These are phyloP conservation scores for Vickermania ingenoplastis DNA, from an alignment of 208 protist genomes.

Conservation along the genomic window DNA sequence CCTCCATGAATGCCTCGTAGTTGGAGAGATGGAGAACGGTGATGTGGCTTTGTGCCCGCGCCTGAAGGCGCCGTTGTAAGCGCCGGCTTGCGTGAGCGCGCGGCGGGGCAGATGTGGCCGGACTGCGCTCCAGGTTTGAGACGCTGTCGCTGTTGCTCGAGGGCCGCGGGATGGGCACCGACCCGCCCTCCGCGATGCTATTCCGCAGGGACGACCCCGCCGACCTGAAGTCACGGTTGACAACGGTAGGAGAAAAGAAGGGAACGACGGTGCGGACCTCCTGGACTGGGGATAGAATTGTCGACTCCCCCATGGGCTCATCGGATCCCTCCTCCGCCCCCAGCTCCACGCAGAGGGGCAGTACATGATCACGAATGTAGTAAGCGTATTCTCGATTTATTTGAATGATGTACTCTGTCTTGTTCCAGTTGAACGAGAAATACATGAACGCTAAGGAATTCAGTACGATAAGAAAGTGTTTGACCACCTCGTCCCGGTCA, in stretches of 20 bases:
- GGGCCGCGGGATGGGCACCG: neutral
- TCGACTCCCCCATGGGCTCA: slow-evolving; percentile 33
- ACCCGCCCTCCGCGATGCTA: neutral
- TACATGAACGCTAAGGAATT: slow-evolving; percentile 77
- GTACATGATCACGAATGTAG: slow-evolving; percentile 53
- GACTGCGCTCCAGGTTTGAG: neutral
- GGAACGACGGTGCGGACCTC: neutral
- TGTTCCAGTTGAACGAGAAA: slow-evolving; percentile 86
- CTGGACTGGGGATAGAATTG: slow-evolving; percentile 9
- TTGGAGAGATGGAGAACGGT: slow-evolving; percentile 29
- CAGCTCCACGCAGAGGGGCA: slow-evolving; percentile 55
- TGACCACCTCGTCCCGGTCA: slow-evolving; percentile 27
- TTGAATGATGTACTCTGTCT: slow-evolving; percentile 69
- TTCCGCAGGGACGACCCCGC: neutral
- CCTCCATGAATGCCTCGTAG: slow-evolving; percentile 24
- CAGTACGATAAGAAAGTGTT: slow-evolving; percentile 66
- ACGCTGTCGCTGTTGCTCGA: neutral
- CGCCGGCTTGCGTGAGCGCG: neutral
- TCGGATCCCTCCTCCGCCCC: slow-evolving; percentile 42
- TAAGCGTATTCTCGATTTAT: slow-evolving; percentile 78
- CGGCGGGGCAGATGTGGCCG: neutral
- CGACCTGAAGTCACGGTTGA: neutral
- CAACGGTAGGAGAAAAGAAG: neutral
- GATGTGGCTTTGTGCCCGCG: neutral
- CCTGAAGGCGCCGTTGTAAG: neutral